A percentile compares a stretch with the other conserved stretches of the same genome.
Conservation (phyloP, 805 yeast species). For the Torulaspora franciscae region DNA sequence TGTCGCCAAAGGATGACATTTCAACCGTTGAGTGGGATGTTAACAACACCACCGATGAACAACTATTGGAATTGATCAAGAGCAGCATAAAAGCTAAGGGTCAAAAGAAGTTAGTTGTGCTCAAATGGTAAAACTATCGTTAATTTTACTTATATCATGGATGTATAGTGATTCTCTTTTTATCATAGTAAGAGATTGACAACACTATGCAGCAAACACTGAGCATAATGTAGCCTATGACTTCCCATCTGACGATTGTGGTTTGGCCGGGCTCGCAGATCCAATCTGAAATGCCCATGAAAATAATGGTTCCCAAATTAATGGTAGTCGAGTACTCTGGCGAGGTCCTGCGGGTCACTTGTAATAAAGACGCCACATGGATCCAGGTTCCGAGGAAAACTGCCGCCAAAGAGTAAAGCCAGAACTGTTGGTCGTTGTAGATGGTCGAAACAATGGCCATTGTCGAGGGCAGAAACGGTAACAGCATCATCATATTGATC, state of each 20-base stretch:
- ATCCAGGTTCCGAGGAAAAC: conserved; percentile 28
- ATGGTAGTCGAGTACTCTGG: conserved; percentile 31
- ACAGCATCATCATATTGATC: conserved; percentile 19
- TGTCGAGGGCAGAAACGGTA: conserved; percentile 23
- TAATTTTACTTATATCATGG: conserved; percentile 5
- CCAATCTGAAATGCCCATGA: conserved; percentile 32
- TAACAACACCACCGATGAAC: conserved; percentile 34
- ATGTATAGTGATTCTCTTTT: conserved; percentile 9
- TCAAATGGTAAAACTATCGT: conserved; percentile 26
- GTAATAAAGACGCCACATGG: conserved; percentile 23
- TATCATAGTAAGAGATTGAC: conserved; percentile 19
- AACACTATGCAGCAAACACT: conserved; percentile 25
- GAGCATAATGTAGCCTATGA: conserved; percentile 29
- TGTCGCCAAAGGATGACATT: conserved; percentile 44
- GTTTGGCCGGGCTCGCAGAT: conserved; percentile 28
- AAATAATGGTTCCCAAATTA: conserved; percentile 27
- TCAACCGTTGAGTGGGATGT: conserved; percentile 36
- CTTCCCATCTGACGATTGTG: conserved; percentile 34
- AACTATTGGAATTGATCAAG: conserved; percentile 41
- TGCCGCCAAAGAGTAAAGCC: conserved; percentile 18
- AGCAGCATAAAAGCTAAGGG: conserved; percentile 41
- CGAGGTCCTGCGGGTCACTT: conserved; percentile 23
- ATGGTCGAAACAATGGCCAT: conserved; percentile 10
- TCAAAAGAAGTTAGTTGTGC: conserved; percentile 29
- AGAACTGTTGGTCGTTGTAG: conserved; percentile 17